A percentile compares a stretch with the other conserved stretches of the same genome.
phyloP scores from a whole-genome alignment of 2,329 filamentous ascomycete species.

The Penicillium freii region DNA sequence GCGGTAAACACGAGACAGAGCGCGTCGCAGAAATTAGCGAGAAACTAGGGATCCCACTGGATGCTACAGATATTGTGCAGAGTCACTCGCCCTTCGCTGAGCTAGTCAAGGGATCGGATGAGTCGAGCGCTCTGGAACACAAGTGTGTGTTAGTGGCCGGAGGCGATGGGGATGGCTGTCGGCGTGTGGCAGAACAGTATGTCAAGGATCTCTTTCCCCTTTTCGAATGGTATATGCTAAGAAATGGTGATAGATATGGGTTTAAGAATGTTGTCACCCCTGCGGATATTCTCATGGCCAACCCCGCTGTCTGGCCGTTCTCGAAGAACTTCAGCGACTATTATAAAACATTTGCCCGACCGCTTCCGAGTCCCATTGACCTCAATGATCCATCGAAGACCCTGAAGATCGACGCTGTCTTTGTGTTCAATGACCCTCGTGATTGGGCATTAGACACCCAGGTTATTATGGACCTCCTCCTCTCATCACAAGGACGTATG shows the following conservation, averaged over 20 bases:
- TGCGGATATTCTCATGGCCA: constrained; percentile 72
- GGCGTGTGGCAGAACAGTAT: constrained; percentile 68
- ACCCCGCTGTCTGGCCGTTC: constrained; percentile 82
- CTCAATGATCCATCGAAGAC: constrained; percentile 46
- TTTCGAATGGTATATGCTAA: background rate
- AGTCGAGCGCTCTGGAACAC: constrained; percentile 53
- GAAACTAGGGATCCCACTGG: constrained; percentile 63
- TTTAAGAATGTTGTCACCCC: constrained; percentile 82
- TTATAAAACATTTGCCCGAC: constrained; percentile 53
- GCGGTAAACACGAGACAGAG: constrained; percentile 76
- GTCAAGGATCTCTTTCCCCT: constrained; percentile 4
- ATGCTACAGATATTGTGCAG: constrained; percentile 73
- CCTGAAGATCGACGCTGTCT: constrained; percentile 82
- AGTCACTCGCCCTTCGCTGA: constrained; percentile 87
- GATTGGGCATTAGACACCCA: constrained; percentile 93
- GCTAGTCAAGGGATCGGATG: constrained; percentile 59
- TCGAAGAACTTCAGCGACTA: constrained; percentile 62
- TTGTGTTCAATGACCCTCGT: constrained; percentile 92
- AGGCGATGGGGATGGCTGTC: constrained; percentile 64
- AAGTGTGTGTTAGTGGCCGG: constrained; percentile 75
- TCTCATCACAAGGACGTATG: constrained; percentile 73
- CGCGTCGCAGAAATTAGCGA: constrained; percentile 68
- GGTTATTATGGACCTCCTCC: constrained; percentile 76
- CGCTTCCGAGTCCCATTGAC: constrained; percentile 37
- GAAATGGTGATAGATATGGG: constrained; percentile 55